Evolutionary conservation across 2,329 filamentous ascomycete genomes (phyloP).

Genomic region (Aureobasidium sp.): DNA sequence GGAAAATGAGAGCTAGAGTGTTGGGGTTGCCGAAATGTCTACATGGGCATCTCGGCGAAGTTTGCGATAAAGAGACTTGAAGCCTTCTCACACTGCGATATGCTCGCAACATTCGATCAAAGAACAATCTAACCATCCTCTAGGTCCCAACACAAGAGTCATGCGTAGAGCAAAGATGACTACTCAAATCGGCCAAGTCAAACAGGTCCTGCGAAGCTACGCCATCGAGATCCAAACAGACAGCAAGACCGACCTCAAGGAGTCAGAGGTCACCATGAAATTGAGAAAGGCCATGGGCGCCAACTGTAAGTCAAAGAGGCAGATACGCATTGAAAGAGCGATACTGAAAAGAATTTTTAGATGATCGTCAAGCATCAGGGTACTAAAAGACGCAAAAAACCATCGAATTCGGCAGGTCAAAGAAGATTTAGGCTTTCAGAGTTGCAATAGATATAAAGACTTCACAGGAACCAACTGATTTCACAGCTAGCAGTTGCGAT

Average conservation of each 20-base stretch:
- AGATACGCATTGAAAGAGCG: not conserved
- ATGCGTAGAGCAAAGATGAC: slow-evolving; percentile 15
- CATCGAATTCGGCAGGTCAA: not conserved
- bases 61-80: not conserved
- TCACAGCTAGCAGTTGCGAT: not conserved
- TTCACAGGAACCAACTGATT: not conserved
- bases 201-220: slow-evolving; percentile 12
- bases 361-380: slow-evolving; percentile 6
- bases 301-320: not conserved
- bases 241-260: slow-evolving; percentile 12
- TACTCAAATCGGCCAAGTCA: slow-evolving; percentile 10
- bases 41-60: not conserved
- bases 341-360: not conserved
- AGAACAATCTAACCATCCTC: not conserved
- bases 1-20: not conserved
- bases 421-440: not conserved
- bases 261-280: slow-evolving; percentile 11
- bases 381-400: not conserved
- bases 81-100: not conserved
- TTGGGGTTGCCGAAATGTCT: not conserved
- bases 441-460: not conserved
- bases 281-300: slow-evolving; percentile 13
- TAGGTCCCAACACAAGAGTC: slow-evolving; percentile 11
- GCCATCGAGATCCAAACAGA: slow-evolving; percentile 14
- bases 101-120: not conserved